These are phyloP conservation scores for Hypholoma fasciculare DNA, from an alignment of 768 basidiomycete genomes.

Conservation along the genomic window DNA sequence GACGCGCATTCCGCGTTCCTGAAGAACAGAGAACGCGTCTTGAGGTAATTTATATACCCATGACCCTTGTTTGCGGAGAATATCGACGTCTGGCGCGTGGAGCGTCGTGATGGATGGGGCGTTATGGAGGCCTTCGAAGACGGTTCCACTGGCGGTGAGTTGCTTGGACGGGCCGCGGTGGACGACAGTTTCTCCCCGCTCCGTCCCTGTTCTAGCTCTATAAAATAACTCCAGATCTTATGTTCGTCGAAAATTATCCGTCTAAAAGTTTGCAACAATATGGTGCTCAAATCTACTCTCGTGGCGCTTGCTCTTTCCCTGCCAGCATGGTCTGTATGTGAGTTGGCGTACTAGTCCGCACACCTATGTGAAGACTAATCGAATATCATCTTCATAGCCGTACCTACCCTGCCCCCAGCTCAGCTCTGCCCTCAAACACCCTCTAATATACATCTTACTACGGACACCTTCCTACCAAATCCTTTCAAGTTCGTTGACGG, in stretches of 20 bases:
- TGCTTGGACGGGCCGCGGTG: neutral
- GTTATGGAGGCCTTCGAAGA: neutral
- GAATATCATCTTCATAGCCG: neutral
- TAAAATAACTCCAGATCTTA: neutral
- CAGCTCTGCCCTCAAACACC: conserved; percentile 23
- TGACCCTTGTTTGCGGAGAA: neutral
- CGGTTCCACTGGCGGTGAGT: neutral
- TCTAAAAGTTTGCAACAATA: neutral
- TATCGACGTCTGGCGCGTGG: neutral
- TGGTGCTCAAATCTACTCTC: conserved; percentile 8
- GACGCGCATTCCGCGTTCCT: neutral
- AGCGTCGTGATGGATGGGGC: neutral
- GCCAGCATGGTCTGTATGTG: conserved; percentile 3
- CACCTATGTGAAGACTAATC: neutral
- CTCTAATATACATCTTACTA: conserved; percentile 23
- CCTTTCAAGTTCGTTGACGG: conserved; percentile 52
- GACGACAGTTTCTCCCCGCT: neutral
- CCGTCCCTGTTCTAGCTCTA: neutral
- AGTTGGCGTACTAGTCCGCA: neutral
- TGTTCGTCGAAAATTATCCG: no score
- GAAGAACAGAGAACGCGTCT: neutral
- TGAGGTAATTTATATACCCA: neutral
- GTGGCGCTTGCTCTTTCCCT: conserved; percentile 7
- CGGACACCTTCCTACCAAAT: conserved; percentile 43
- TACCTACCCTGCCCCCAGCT: conserved; percentile 4